Conservation (phyloP, 2,329 filamentous ascomycete genomes). For the Fusarium beomiforme region DNA sequence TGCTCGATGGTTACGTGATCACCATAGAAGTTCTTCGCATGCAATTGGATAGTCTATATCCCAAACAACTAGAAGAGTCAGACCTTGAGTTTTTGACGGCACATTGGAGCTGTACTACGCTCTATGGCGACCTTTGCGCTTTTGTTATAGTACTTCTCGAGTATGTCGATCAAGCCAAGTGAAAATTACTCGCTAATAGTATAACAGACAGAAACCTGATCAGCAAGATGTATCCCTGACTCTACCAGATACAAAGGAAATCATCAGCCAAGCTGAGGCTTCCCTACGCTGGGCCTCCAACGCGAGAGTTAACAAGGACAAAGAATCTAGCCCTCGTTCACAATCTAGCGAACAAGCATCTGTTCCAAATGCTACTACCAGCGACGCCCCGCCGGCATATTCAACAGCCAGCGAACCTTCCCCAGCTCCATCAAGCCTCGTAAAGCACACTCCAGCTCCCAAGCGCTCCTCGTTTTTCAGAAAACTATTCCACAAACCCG, state of each 20-base stretch:
- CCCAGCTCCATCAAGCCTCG: accelerated
- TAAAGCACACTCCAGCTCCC: not conserved
- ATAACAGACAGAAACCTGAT: not conserved
- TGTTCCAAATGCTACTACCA: not conserved
- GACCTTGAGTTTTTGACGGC: not conserved
- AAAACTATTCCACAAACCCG: not conserved
- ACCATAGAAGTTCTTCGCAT: not conserved
- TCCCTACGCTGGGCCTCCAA: not conserved
- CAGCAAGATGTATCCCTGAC: not conserved
- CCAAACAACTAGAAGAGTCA: too few relatives aligned
- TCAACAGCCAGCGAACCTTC: accelerated
- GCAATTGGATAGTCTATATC: not conserved
- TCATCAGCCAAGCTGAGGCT: not conserved
- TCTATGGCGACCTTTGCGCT: not conserved
- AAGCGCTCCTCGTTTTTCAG: not conserved
- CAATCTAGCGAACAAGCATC: not conserved
- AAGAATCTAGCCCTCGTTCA: not conserved
- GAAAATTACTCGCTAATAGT: accelerated
- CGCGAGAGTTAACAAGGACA: not conserved
- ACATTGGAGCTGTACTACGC: not conserved
- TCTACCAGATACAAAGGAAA: not conserved
- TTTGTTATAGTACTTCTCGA: not conserved
- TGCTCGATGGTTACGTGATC: not conserved
- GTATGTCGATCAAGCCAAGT: not conserved
- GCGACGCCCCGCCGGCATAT: not conserved